Base-by-base conservation (phyloP, 2,329 filamentous ascomycete species). In the Aspergillus japonicus region DNA sequence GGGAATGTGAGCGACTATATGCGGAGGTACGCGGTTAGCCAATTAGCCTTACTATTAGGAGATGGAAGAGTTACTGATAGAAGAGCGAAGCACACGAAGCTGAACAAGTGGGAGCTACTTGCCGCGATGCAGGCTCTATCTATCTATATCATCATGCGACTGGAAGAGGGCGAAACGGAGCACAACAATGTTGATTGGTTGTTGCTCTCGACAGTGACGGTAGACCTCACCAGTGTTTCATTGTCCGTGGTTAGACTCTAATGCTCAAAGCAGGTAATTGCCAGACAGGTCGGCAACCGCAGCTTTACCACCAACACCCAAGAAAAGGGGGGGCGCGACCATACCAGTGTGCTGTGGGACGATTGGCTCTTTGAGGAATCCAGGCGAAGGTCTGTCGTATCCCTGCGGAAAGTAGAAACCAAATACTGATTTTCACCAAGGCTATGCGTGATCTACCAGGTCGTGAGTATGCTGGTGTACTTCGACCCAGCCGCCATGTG, bases 381-480 rank as follows among this genome's bases (percentile, higher is more conserved):
- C 4, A 19, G 12, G 16, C 29, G 50, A 53, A 39, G 23, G 35
- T 26, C 23, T 11, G 33, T 24, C 2, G 26, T 7, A 10, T 29
- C 10, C 19, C 6, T 12, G 11, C 23, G 4, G 19, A 16, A 42
- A 2, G 3, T 23, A 24, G 12, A 21, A 33, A 14, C 35, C 21
- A 39, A 3, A 2, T 44, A 19, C 5, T 44, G 7, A 44, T 44
- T 5, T 8, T 19, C 6, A 5, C 16, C 16, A 48, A 80, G 78
- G 67, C 53, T 81, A 47, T 71, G 66, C 39, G 64, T 79, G 0
- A 65, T 81, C 19, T 81, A 75, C 59, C 73, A 72, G 61, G 66
- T 78, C 21, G 57, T 81, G 1, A 75, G 78, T 54, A 73, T 80
- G 72, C 69, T 81, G 1, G 68, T 81, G 35, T 78, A 75, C 56